A percentile compares a stretch with the other conserved stretches of the same genome.
Evolutionary conservation across 192 early-diverging fungal species (phyloP).

Genomic region (Coemansia sp.): DNA sequence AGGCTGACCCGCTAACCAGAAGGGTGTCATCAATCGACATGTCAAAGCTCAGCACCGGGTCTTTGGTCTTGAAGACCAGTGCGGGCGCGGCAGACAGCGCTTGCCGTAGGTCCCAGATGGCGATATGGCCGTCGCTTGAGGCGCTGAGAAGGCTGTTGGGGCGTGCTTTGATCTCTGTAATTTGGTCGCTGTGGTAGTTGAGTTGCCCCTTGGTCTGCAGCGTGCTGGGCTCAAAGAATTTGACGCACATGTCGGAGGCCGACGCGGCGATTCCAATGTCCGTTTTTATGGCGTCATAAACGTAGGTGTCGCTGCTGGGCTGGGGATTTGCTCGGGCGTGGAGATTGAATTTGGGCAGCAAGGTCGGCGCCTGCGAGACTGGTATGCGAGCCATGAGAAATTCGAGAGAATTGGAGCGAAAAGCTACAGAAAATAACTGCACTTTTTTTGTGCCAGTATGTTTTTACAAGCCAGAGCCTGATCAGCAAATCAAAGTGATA

Average conservation of each 20-base stretch:
- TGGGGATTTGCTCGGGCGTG: neutral
- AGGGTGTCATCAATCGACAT: constrained; percentile 25
- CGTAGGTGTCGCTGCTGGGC: constrained; percentile 28
- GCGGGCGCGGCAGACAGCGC: constrained; percentile 13
- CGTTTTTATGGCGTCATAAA: constrained; percentile 36
- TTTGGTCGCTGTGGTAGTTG: constrained; percentile 58
- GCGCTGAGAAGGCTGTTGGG: constrained; percentile 58
- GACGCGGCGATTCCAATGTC: constrained; percentile 35
- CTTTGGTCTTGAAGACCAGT: constrained; percentile 22
- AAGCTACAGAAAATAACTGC: neutral
- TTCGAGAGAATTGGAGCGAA: neutral
- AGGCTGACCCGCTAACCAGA: constrained; percentile 30
- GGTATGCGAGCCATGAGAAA: constrained; percentile 33
- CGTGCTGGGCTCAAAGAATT: constrained; percentile 59
- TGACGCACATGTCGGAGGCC: constrained; percentile 64
- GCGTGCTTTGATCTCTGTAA: constrained; percentile 61
- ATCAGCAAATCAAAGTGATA: neutral
- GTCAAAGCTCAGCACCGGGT: constrained; percentile 60
- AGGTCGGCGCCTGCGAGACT: constrained; percentile 23
- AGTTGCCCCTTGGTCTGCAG: constrained; percentile 50
- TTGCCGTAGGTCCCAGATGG: constrained; percentile 68
- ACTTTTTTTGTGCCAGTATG: neutral
- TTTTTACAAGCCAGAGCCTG: neutral
- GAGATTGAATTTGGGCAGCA: constrained; percentile 31
- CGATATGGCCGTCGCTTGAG: constrained; percentile 63